Base-by-base conservation (phyloP, 805 yeast genomes). In the Sungouiella blattae region DNA sequence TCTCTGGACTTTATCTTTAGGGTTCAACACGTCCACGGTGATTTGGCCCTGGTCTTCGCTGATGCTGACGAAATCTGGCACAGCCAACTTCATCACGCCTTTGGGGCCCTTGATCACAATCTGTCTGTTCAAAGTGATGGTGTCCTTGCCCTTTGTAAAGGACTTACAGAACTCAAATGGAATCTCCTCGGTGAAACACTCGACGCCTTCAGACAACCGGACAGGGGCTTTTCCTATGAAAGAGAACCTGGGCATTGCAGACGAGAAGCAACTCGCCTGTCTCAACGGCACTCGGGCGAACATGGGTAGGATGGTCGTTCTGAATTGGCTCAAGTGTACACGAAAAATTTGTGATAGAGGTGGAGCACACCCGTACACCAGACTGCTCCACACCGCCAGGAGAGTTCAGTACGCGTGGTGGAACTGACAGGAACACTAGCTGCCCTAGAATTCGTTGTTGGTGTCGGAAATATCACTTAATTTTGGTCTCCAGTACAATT, bases 161-260 rank as follows among this genome's bases (percentile, higher is more conserved):
- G 73, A 56, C 48, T 68, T 73, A 47, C 87, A 84, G 36, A 66
- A 66, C 47, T 67, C 73, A 23, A 64, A 64, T 3, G 75, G 69
- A 34, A 82, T 64, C 30, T 73, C 56, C 53, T 71, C 64, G 33
- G 75, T 50, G 37, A 58, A 54, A 41, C 78, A 53, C 37, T 63
- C 53, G 20, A 87, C 86, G 15, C 78, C 87, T 15, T 76, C 73
- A 2, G 85, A 75, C 14, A 87, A 45, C 44, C 75, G 69, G 30
- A 91, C 76, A 5, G 97, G 95, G 6, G 82, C 64, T 20, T 84
- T 75, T 5, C 98, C 98, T 33, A 91, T 76, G 56, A 87, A 83
- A 2, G 94, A 84, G 26, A 52, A 34, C 29, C 45, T 31, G 18
- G 33, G 18, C 7, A 36, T 18, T 25, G 43, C 30, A 18, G 41